Conservation (phyloP, 495 filamentous ascomycete genomes). For the Xylaria acuta region DNA sequence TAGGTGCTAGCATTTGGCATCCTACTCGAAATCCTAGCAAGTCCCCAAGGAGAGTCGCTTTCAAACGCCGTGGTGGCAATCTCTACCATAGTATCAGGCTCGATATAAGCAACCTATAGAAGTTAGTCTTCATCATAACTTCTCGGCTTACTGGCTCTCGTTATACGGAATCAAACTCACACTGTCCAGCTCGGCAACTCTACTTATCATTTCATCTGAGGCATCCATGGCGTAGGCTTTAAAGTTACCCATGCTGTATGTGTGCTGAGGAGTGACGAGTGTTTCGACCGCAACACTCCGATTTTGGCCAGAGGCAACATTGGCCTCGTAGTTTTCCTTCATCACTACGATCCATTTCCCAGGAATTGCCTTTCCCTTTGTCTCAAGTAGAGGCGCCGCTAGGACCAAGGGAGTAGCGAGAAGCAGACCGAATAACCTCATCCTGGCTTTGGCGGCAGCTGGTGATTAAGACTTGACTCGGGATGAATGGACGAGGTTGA, state of each 20-base stretch:
- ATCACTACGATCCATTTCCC: constrained; percentile 64
- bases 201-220: constrained; percentile 46
- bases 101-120: constrained; percentile 35
- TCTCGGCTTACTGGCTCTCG: neutral
- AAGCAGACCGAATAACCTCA: constrained; percentile 36
- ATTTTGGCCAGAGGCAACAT: constrained; percentile 33
- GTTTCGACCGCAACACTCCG: constrained; percentile 32
- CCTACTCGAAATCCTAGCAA: constrained; percentile 50
- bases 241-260: constrained; percentile 49
- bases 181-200: constrained; percentile 47
- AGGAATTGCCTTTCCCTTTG: constrained; percentile 46
- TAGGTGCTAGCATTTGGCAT: constrained; percentile 42
- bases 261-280: constrained; percentile 37
- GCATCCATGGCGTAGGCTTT: constrained; percentile 47
- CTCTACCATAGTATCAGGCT: constrained; percentile 34
- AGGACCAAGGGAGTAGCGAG: constrained; percentile 30
- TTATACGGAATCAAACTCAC: constrained; percentile 31
- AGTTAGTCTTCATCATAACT: constrained; percentile 3
- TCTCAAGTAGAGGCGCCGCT: constrained; percentile 43
- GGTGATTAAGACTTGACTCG: neutral
- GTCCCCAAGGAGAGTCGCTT: constrained; percentile 50
- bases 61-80: constrained; percentile 34
- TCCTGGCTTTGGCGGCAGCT: constrained; percentile 22
- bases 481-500: neutral
- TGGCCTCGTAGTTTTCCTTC: constrained; percentile 43